Evolutionary conservation across 176 grass and related monocot genomes (phyloP), one percentile per base, ranked within the genome.

Genomic region (Triticum timopheevii): DNA sequence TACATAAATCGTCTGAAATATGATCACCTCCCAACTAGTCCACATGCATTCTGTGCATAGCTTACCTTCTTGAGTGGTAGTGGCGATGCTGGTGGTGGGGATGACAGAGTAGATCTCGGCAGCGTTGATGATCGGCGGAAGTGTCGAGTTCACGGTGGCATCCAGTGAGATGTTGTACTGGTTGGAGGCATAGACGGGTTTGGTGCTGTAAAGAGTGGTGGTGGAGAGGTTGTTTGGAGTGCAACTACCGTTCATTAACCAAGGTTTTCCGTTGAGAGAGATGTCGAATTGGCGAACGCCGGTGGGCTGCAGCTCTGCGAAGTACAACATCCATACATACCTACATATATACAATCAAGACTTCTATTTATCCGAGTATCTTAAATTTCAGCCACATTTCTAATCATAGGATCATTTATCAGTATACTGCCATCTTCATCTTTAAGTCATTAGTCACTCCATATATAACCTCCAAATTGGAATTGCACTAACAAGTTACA

Each of bases 91-190:
- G 35, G 10, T 22, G 10, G 79, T n/a, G 63, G 75, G 38, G 25
- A 91, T 36, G 15, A 82, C 72, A 22, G 82, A 67, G 85, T 79
- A 91, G 30, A 62, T 23, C 81, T 91, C 89, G 8, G 44, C 8
- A 9, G 89, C 89, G 50, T 87, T 91, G 80, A 91, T 40, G 50
- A 91, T 86, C 4, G 89, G 89, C 10, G 89, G 89, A n/a, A 87
- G 66, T 6, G 64, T 84, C 5, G 89, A 91, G 73, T 75, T 71
- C 24, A 20, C 85, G 2, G 89, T 23, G 64, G 84, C 73, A 34
- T 67, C 56, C 6, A 91, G 8, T 10, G 85, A 25, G 27, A 82
- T 36, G 24, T 63, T 76, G 67, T 91, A 91, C 2, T 59, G 23
- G 5, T 22, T 50, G 47, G 13, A 15, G 0, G 12, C 12, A 0